Conservation (phyloP, 345 rosid genomes). For the Sapria himalayana region DNA sequence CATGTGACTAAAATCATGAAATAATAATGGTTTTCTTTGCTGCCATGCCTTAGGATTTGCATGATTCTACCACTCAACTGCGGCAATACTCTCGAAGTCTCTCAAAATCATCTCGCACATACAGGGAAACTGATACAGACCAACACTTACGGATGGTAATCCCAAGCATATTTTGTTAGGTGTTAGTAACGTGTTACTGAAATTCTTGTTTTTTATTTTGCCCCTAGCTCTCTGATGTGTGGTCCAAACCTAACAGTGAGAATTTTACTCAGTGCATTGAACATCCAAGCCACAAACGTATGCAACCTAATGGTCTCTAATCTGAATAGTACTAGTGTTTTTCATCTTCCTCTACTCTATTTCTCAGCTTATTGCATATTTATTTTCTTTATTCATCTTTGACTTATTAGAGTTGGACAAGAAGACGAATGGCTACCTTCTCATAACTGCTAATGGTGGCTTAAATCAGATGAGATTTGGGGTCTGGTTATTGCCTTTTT, state of each 20-base stretch:
- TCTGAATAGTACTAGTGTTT: neutral
- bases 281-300: slow-evolving; percentile 42
- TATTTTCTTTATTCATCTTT: neutral
- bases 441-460: slow-evolving; percentile 91
- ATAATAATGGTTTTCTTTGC: too few relatives aligned
- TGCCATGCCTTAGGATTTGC: too few relatives aligned
- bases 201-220: slow-evolving; percentile 9
- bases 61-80: too few relatives aligned
- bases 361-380: slow-evolving; percentile 5
- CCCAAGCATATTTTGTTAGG: too few relatives aligned
- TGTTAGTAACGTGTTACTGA: too few relatives aligned
- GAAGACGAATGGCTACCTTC: slow-evolving; percentile 66
- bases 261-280: slow-evolving; percentile 64
- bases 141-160: too few relatives aligned
- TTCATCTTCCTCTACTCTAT: slow-evolving; percentile 1
- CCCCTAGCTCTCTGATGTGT: slow-evolving; percentile 52
- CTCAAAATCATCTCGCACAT: too few relatives aligned
- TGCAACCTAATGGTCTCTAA: slow-evolving; percentile 3
- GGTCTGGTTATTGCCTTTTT: slow-evolving; percentile 52
- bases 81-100: too few relatives aligned
- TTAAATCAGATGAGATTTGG: slow-evolving; percentile 99
- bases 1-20: too few relatives aligned
- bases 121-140: too few relatives aligned
- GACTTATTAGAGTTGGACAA: slow-evolving; percentile 41
- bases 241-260: slow-evolving; percentile 69